Evolutionary conservation across 2,329 filamentous ascomycete genomes (phyloP), one percentile per base, ranked within the genome.

Genomic region (Venturia oleaginea): DNA sequence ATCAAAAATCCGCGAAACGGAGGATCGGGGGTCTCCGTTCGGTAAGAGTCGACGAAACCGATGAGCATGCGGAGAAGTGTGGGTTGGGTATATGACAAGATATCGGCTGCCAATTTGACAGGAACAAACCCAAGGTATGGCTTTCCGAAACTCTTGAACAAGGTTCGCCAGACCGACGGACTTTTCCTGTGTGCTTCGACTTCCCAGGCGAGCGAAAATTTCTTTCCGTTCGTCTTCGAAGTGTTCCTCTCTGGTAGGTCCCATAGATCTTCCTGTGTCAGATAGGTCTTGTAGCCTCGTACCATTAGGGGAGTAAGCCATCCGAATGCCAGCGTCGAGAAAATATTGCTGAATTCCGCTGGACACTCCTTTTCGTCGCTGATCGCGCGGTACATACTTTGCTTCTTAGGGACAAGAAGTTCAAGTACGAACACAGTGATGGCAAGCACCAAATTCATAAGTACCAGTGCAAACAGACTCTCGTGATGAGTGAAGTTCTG

Each of bases 271-370:
- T 64, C 62, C 43, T 59, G n/a, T 8, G 48, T 59, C 17, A 64
- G n/a, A 43, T 64, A 64, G 27, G 62, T 64, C 37, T 59, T 64
- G 48, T 59, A 64, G 11, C 62, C 62, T 17, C 34, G 51, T 48
- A 42, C 59, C 24, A 64, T 64, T 32, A 64, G 32, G 17, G 62
- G 62, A 24, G 62, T 64, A 34, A 64, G 51, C 62, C 62, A 64
- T 59, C 34, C 46, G 22, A 57, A 64, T 6, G 46, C 34, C 17
- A 64, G 46, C 27, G 22, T 24, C 13, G 46, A 55, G 34, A 64
- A 64, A 11, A 64, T 64, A n/a, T 64, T 64, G 48, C 46, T 59
- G 48, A 59, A 64, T 22, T 64, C 62, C 24, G 62, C 54, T 22
- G 62, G 62, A 32, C 51, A 59, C 22, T 64, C 62, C 7, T 59